Base-by-base conservation (phyloP, 2,329 filamentous ascomycete species). In the Cladosporium sp. region DNA sequence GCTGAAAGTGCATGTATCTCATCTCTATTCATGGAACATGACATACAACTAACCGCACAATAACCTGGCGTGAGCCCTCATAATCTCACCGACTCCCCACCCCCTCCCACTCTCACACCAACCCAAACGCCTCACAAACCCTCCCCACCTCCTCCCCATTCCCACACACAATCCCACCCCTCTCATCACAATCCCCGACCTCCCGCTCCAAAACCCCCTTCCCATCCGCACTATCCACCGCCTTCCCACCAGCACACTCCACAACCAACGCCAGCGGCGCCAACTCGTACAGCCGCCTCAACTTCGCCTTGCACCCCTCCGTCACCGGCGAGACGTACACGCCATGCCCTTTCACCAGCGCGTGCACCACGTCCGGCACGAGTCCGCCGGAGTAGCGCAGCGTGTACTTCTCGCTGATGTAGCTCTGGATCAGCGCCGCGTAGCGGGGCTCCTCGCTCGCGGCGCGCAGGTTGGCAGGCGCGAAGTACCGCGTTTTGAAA, bases 281-380 rank as follows among this genome's bases (percentile, higher is more conserved):
- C 17, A 85, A 60, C 65, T 85, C 82, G 52, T 80, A 85, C 22
- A 84, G 63, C 6, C 76, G 67, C 29, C 82, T 69, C 53, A 85
- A 63, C 70, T 85, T 85, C 0, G 82, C 78, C 56, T 69, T 70
- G 58, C 74, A 80, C 8, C 61, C 61, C 0, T 55, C 60, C 1
- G 79, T 79, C 4, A 82, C 79, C 0, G 82, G 82, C 1, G 75
- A 80, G 2, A 83, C 60, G 58, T 84, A 85, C 1, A 85, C 62
- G 1, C 82, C 82, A 48, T 84, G 80, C 0, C 80, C 79, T 63
- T 84, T 84, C 53, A 78, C 74, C 7, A 85, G 66, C 3, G 76
- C 73, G 52, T 84, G 82, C 11, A 78, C 75, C 0, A 84, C 67
- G 50, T 85, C 82, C 0, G 82, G 82, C 3, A 85, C 81, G 3